phyloP scores from a whole-genome alignment of 2,329 filamentous ascomycete species.

The Cryoendolithus antarcticus region DNA sequence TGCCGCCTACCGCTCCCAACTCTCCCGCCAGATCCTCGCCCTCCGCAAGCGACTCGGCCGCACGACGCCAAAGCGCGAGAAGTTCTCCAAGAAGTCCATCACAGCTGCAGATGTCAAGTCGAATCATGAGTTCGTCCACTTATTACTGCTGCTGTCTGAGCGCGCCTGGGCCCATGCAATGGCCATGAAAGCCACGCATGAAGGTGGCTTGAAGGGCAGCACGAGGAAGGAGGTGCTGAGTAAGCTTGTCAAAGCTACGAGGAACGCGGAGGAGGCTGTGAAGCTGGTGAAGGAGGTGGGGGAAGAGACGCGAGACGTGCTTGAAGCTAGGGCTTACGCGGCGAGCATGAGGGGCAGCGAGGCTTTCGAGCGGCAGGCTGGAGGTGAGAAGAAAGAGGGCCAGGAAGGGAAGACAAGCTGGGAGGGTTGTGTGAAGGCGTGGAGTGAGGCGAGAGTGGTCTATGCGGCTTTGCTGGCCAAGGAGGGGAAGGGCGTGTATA shows the following conservation, averaged over 20 bases:
- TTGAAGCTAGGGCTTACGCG: constrained; percentile 79
- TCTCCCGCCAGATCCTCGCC: constrained; percentile 70
- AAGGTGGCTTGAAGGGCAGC: constrained; percentile 47
- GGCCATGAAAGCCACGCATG: constrained; percentile 79
- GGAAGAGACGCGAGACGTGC: constrained; percentile 49
- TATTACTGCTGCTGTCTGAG: constrained; percentile 79
- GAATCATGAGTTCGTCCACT: constrained; percentile 64
- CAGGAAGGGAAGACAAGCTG: constrained; percentile 36
- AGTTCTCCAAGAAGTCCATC: constrained; percentile 63
- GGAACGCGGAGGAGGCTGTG: constrained; percentile 56
- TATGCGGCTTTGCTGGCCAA: constrained; percentile 63
- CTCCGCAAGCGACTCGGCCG: constrained; percentile 75
- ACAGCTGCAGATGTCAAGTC: constrained; percentile 62
- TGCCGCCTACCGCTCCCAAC: constrained; percentile 66
- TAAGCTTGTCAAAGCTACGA: constrained; percentile 67
- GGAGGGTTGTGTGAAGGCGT: constrained; percentile 64
- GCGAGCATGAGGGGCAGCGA: constrained; percentile 63
- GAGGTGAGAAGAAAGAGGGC: constrained; percentile 28
- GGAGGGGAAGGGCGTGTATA: constrained; percentile 64
- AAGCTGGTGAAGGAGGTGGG: constrained; percentile 50
- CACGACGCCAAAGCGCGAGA: constrained; percentile 72
- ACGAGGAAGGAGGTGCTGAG: constrained; percentile 83
- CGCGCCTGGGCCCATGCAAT: constrained; percentile 92
- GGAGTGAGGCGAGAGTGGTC: constrained; percentile 65
- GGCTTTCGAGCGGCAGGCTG: constrained; percentile 70